Conservation (phyloP, 1,139 yeast species). For the Suhomyces maxii region DNA sequence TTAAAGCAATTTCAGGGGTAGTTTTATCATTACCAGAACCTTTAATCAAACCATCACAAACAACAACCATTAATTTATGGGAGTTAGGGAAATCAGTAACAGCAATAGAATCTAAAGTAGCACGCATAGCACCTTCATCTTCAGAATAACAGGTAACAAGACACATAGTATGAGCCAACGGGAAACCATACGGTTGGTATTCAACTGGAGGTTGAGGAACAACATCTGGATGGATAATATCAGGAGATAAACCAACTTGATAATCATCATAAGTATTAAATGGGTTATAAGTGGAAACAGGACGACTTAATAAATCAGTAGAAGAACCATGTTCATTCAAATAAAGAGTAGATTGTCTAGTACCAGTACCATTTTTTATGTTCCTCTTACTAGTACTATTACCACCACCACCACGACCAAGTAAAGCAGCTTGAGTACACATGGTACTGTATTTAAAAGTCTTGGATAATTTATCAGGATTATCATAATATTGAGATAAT, state of each 20-base stretch:
- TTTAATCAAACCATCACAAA: slow-evolving; percentile 92
- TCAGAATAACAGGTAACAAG: slow-evolving; percentile 95
- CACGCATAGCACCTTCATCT: slow-evolving; percentile 79
- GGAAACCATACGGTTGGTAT: slow-evolving; percentile 85
- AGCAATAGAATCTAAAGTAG: slow-evolving; percentile 86
- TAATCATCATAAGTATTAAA: slow-evolving; percentile 43
- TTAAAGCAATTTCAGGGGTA: slow-evolving; percentile 85
- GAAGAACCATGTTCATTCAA: slow-evolving; percentile 39
- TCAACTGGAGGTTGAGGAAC: slow-evolving; percentile 87
- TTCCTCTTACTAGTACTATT: slow-evolving; percentile 18
- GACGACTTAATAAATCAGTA: slow-evolving; percentile 37
- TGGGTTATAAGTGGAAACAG: slow-evolving; percentile 37
- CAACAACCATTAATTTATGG: slow-evolving; percentile 77
- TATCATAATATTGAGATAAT: slow-evolving; percentile 42
- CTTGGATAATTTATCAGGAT: slow-evolving; percentile 38
- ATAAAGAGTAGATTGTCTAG: slow-evolving; percentile 26
- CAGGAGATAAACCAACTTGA: slow-evolving; percentile 58
- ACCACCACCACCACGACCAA: slow-evolving; percentile 26
- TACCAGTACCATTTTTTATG: slow-evolving; percentile 15
- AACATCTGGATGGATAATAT: slow-evolving; percentile 69
- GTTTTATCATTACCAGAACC: slow-evolving; percentile 87
- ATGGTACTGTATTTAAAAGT: slow-evolving; percentile 54
- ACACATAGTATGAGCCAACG: slow-evolving; percentile 79
- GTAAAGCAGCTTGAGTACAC: slow-evolving; percentile 54
- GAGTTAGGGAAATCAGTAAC: slow-evolving; percentile 95